A percentile compares a stretch with the other conserved stretches of the same genome.
phyloP scores from a whole-genome alignment of 768 basidiomycete genomes.

The Suillus decipiens region DNA sequence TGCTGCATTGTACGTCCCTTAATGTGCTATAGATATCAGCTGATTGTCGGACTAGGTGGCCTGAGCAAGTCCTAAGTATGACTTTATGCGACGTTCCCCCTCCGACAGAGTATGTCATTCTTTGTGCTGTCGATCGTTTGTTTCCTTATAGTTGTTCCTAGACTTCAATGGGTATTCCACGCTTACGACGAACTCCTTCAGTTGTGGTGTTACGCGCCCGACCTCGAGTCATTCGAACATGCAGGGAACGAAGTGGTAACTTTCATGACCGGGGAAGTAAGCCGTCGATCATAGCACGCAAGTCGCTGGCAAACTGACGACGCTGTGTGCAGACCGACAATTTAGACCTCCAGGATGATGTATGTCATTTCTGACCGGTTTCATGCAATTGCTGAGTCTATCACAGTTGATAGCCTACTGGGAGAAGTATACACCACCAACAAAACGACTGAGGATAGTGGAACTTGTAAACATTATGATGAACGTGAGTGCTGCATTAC shows the following conservation, averaged over 20 bases:
- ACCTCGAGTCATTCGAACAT: constrained; percentile 68
- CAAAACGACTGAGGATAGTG: constrained; percentile 49
- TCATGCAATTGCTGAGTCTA: constrained; percentile 1
- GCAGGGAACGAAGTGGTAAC: constrained; percentile 59
- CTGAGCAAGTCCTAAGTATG: constrained; percentile 68
- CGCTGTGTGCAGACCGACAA: constrained; percentile 29
- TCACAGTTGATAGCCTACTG: constrained; percentile 67
- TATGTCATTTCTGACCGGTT: constrained; percentile 33
- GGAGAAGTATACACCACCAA: constrained; percentile 57
- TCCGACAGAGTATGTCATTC: constrained; percentile 57
- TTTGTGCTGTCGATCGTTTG: not conserved
- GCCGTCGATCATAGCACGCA: constrained; percentile 21
- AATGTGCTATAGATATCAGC: not conserved
- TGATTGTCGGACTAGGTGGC: constrained; percentile 49
- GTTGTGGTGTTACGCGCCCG: constrained; percentile 64
- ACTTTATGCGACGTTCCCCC: constrained; percentile 69
- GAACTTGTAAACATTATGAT: constrained; percentile 57
- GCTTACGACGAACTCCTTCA: constrained; percentile 66
- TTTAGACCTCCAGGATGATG: constrained; percentile 64
- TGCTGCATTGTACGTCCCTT: constrained; percentile 55
- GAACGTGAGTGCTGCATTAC: constrained; percentile 47
- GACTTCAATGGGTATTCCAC: constrained; percentile 58
- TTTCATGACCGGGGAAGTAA: constrained; percentile 58
- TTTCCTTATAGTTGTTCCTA: constrained; percentile 27
- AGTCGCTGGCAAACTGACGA: constrained; percentile 8